Evolutionary conservation across 192 early-diverging fungal genomes (phyloP), one percentile per base, ranked within the genome.

Genomic region (Coemansia sp.): DNA sequence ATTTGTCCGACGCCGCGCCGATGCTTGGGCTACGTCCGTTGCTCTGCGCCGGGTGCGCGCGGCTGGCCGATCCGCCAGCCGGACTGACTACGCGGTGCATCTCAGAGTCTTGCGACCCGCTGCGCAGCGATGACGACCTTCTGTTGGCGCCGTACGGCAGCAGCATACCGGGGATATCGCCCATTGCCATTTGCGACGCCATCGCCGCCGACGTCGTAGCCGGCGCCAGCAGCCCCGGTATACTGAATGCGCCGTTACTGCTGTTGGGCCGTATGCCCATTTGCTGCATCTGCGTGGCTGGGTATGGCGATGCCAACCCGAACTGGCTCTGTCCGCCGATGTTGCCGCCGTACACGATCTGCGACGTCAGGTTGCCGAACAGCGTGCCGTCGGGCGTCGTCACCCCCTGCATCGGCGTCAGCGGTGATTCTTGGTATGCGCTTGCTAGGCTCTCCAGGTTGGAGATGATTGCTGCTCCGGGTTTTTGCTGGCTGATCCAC

Each of bases 391-490:
- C 70, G 18, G 67, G 39, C 8, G 63, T 61, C 36, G 61, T 45
- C 3, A 58, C 64, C 17, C 53, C 12, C 59, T 69, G 78, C 65
- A 73, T 52, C 2, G 73, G 70, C 32, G 63, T 32, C 17, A 73
- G 53, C 17, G 73, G 73, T 48, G 74, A 66, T 52, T 74, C 67
- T 58, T 68, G 61, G 51, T 81, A 72, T 11, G 79, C 79, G 39
- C 66, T 81, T 53, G 79, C 79, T 12, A 81, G 72, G 56, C 66
- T 73, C 62, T 81, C 79, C 22, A 81, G 71, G 51, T 81, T 81
- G 0, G 79, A 73, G 11, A 81, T 63, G 28, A 81, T 75, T 0
- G 68, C 78, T 11, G 78, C 78, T 51, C 70, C 79, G 20, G 79
- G 79, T 41, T 81, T 81, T 32, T 73, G 61, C 65, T 76, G 79